Percentiles rank a stretch among this genome's conserved stretches.
phyloP scores from a whole-genome alignment of 148 eudicot species.

The Chenopodium suecicum region DNA sequence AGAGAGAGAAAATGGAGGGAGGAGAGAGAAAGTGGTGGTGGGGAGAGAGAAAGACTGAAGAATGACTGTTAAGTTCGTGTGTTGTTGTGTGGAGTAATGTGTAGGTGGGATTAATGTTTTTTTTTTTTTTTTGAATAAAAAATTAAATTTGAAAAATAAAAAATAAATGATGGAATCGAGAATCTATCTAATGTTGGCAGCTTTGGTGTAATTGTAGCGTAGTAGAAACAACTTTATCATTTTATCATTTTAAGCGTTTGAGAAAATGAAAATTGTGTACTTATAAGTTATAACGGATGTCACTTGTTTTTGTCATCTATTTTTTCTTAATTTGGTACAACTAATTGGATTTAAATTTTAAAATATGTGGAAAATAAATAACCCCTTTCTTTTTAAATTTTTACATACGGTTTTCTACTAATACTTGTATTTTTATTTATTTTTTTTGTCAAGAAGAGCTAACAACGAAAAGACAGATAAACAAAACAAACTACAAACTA shows the following conservation, averaged over 20 bases:
- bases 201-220: not conserved
- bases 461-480: no score
- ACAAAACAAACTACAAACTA: no score
- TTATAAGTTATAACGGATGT: no score
- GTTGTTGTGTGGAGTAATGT: not conserved
- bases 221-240: not conserved
- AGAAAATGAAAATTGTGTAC: no score
- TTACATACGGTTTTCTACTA: no score
- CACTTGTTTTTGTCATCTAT: no score
- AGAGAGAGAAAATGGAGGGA: slow-evolving; percentile 8
- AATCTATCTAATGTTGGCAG: slow-evolving; percentile 2
- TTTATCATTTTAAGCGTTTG: not conserved
- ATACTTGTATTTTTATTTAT: no score
- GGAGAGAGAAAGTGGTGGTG: not conserved
- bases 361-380: no score
- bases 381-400: no score
- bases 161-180: not conserved
- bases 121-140: not conserved
- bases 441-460: no score
- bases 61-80: slow-evolving; percentile 17
- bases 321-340: no score
- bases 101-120: not conserved
- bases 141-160: not conserved
- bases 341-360: no score
- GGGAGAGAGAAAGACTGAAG: slow-evolving; percentile 4